phyloP scores from a whole-genome alignment of 495 filamentous ascomycete species.

The Penicillium antarcticum region DNA sequence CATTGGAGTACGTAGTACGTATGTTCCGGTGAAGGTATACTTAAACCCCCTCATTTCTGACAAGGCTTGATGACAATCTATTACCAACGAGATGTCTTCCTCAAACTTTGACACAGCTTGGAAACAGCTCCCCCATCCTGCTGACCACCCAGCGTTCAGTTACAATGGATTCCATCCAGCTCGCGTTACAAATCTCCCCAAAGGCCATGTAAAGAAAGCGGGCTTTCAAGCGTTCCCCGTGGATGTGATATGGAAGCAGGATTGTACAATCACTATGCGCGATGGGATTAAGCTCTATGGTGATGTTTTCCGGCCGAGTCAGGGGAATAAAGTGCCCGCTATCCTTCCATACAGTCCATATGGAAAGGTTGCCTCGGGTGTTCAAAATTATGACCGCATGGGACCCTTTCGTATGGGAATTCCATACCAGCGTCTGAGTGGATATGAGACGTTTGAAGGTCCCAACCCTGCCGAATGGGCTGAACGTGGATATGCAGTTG shows the following conservation, averaged over 20 bases:
- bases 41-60: no score
- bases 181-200: background rate
- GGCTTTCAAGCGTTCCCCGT: constrained; percentile 1
- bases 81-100: no score
- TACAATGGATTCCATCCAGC: no score
- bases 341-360: constrained; percentile 33
- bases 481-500: constrained; percentile 36
- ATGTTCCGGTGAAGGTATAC: no score
- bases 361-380: constrained; percentile 26
- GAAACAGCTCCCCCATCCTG: no score
- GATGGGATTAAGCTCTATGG: constrained; percentile 18
- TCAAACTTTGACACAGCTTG: no score
- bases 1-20: no score
- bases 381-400: constrained; percentile 12
- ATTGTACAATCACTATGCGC: constrained; percentile 8
- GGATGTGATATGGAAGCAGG: constrained; percentile 1
- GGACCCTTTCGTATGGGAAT: constrained; percentile 16
- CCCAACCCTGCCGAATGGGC: constrained; percentile 41
- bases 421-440: constrained; percentile 8
- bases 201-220: constrained; percentile 5
- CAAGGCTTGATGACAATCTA: no score
- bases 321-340: constrained; percentile 23
- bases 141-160: no score
- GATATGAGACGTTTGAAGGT: constrained; percentile 38
- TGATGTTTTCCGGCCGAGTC: constrained; percentile 28